phyloP scores from a whole-genome alignment of 257 asterid genomes.

The Primulina tabacum region DNA sequence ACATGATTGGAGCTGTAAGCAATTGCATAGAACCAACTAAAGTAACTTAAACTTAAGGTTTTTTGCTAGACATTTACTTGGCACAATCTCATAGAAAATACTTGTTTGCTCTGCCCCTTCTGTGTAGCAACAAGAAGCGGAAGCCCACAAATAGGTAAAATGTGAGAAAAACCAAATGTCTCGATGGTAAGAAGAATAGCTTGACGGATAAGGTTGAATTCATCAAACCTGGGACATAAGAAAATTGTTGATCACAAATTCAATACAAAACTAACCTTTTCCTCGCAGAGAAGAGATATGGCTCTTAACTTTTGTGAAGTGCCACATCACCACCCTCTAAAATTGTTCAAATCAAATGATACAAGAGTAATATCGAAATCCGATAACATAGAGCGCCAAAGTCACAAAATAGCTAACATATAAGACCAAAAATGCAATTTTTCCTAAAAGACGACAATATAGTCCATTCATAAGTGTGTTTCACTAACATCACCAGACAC shows the following conservation, averaged over 20 bases:
- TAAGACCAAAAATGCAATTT: too few species aligned
- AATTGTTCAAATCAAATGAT: too few species aligned
- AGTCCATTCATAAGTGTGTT: too few species aligned
- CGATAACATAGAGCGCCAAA: too few species aligned
- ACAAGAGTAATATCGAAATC: too few species aligned
- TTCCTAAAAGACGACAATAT: too few species aligned
- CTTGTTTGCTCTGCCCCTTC: constrained; percentile 35
- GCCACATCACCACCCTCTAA: too few species aligned
- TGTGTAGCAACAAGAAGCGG: constrained; percentile 60
- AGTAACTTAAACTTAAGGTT: constrained; percentile 7
- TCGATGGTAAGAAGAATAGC: constrained; percentile 80
- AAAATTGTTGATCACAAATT: constrained; percentile 7
- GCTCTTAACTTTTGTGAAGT: too few species aligned
- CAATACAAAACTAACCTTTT: background rate
- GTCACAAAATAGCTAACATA: too few species aligned
- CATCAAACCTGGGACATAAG: constrained; percentile 65
- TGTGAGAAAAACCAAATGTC: constrained; percentile 87
- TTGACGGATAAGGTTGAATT: constrained; percentile 80
- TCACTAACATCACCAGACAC: too few species aligned
- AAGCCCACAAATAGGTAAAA: constrained; percentile 79
- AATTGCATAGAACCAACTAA: background rate
- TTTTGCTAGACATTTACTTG: constrained; percentile 42
- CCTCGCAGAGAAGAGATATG: too few species aligned
- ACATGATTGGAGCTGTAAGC: constrained; percentile 17
- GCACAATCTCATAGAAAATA: constrained; percentile 46